These are phyloP conservation scores for Salix purpurea DNA, from an alignment of 345 rosid genomes.

Conservation along the genomic window DNA sequence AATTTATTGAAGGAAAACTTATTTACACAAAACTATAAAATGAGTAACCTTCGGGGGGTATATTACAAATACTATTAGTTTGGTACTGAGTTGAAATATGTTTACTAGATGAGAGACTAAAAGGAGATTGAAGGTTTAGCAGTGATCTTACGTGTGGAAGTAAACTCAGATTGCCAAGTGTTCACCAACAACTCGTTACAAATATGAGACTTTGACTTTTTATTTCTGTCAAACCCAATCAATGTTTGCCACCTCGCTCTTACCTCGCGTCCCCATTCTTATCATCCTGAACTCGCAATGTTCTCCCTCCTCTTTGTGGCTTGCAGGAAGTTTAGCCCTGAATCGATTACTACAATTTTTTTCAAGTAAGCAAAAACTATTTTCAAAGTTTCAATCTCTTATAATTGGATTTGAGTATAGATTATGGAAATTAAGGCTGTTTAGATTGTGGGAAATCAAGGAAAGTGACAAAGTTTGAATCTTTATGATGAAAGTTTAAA, in stretches of 20 bases:
- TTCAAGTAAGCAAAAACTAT: background rate
- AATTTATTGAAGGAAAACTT: no score
- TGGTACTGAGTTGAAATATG: background rate
- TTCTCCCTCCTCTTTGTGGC: background rate
- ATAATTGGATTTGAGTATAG: background rate
- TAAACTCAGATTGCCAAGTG: background rate
- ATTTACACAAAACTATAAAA: background rate
- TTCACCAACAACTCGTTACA: background rate
- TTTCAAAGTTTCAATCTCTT: background rate
- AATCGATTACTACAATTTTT: background rate
- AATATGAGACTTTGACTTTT: background rate
- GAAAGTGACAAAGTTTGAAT: background rate
- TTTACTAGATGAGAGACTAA: background rate
- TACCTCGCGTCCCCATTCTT: slow-evolving; percentile 10
- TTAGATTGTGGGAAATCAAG: background rate
- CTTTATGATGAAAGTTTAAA: background rate
- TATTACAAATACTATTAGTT: no score
- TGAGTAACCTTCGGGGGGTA: background rate
- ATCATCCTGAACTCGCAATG: slow-evolving; percentile 14
- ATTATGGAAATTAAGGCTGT: background rate
- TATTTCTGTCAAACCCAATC: background rate
- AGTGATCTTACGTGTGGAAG: slow-evolving; percentile 1
- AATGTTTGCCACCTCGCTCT: background rate
- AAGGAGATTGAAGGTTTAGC: background rate
- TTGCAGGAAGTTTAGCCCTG: background rate